Percentiles rank a stretch among this genome's conserved stretches.
phyloP scores from a whole-genome alignment of 257 asterid species.

The Lavandula angustifolia region DNA sequence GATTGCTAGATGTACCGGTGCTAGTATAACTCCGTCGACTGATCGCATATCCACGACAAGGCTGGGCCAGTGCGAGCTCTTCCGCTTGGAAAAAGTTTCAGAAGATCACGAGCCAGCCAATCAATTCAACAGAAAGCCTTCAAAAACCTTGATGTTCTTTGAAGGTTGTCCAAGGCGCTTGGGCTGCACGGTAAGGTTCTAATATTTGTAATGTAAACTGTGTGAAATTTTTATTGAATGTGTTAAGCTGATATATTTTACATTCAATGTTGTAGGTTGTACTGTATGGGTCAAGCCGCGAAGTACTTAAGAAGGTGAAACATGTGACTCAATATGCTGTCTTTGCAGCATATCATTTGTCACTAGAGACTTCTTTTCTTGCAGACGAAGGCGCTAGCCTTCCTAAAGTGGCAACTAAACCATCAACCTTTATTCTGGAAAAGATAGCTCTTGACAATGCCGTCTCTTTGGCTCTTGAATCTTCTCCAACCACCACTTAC shows the following conservation, averaged over 20 bases:
- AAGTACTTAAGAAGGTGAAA: slow-evolving; percentile 85
- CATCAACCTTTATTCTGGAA: slow-evolving; percentile 41
- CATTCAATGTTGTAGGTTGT: slow-evolving; percentile 55
- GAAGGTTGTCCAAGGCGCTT: slow-evolving; percentile 96
- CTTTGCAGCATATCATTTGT: slow-evolving; percentile 93
- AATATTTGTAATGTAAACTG: neutral
- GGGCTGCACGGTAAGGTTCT: slow-evolving; percentile 86
- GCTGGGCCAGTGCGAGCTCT: slow-evolving; percentile 87
- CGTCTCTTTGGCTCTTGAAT: slow-evolving; percentile 34
- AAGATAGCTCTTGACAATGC: slow-evolving; percentile 38
- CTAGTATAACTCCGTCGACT: slow-evolving; percentile 72
- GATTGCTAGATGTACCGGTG: slow-evolving; percentile 91
- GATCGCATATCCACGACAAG: slow-evolving; percentile 70
- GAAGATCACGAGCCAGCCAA: slow-evolving; percentile 74
- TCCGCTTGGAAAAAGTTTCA: slow-evolving; percentile 70
- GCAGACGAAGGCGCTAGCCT: slow-evolving; percentile 95
- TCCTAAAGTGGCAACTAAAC: slow-evolving; percentile 47
- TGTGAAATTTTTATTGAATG: neutral
- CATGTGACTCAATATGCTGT: slow-evolving; percentile 76
- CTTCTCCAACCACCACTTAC: slow-evolving; percentile 28
- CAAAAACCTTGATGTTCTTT: slow-evolving; percentile 87
- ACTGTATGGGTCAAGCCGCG: slow-evolving; percentile 71
- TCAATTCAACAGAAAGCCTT: slow-evolving; percentile 73
- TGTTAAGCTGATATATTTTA: slow-evolving; percentile 11
- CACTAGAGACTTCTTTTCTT: slow-evolving; percentile 85